Percentiles rank a stretch among this genome's conserved stretches.
Conservation (phyloP, 495 filamentous ascomycete species). For the Entonaema liquescens region DNA sequence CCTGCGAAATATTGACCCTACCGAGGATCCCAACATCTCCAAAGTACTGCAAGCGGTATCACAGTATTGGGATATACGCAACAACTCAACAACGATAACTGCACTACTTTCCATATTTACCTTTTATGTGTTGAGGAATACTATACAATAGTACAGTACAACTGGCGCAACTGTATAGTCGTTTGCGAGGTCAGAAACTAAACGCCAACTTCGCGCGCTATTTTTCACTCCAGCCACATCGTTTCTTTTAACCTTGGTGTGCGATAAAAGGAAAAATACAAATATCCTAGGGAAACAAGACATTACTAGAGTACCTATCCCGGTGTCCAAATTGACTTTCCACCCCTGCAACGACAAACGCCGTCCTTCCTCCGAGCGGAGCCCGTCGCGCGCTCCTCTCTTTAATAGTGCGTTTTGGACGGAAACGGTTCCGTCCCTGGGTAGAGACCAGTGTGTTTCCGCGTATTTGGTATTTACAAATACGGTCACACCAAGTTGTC, state of each 20-base stretch:
- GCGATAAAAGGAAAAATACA: constrained; percentile 27
- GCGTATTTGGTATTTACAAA: neutral
- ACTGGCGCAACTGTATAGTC: constrained; percentile 14
- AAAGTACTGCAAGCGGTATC: neutral
- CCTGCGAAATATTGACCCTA: neutral
- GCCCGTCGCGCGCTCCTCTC: constrained; percentile 23
- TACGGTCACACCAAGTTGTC: constrained; percentile 28
- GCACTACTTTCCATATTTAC: neutral
- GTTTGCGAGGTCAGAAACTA: constrained; percentile 28
- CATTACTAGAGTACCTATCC: neutral
- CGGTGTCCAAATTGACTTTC: constrained; percentile 27
- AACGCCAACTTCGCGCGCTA: neutral
- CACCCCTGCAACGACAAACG: constrained; percentile 37
- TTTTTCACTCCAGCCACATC: constrained; percentile 32
- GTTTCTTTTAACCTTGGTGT: constrained; percentile 23
- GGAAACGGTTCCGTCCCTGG: constrained; percentile 35
- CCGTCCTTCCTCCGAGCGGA: constrained; percentile 43
- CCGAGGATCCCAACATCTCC: neutral
- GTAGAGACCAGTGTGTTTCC: neutral
- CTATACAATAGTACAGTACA: constrained; percentile 11
- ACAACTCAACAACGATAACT: neutral
- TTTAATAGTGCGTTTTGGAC: constrained; percentile 38
- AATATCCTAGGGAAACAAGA: constrained; percentile 1
- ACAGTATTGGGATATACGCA: neutral
- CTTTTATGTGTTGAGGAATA: neutral